Evolutionary conservation across 345 rosid genomes (phyloP), one percentile per base, ranked within the genome.

Genomic region (Lepidium sativum): DNA sequence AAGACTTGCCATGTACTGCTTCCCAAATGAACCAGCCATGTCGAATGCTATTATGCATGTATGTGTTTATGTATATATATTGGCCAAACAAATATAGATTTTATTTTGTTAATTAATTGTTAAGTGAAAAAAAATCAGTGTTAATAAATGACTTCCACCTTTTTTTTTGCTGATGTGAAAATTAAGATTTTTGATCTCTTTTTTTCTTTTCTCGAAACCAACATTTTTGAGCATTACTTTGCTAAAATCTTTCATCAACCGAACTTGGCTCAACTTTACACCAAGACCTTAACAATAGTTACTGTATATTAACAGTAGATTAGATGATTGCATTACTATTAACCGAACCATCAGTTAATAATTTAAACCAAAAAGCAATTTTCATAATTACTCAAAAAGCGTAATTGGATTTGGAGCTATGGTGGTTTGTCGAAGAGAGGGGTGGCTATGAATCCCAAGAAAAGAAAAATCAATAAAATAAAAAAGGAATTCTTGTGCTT

Each of bases 1-100:
- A 41, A 63, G 75, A 76, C 67, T 76, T 63, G 71, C 50, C 70
- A 79, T 70, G 78, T 74, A 50, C 51, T 48, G 70, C 29, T 52
- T 56, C 51, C 72, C 73, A 45, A 77, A 54, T 57, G 72, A 63
- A 69, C 72, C 64, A 72, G 75, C 81, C 86, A 81, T 87, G 54
- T 50, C 45, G 20, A 60, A 50, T 51, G 39, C 47, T n/a, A 20
- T 17, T 16, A 56, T 13, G 54, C 34, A 25, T 64, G 43, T 47
- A 15, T 44, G 4, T 51, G 41, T 65, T 50, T 57, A 72, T 27
- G 13, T 44, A 2, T 51, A 57, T 57, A 58, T 57, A 72, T 27
- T 16, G 60, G 32, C 54, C 10, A 27, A 27, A 27, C 31, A 27
- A 27, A 25, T 27, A 5, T 27, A 27, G 31, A 5, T 27, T 27